Base-by-base conservation (phyloP, 805 yeast genomes). In the Ogataea ganodermae region DNA sequence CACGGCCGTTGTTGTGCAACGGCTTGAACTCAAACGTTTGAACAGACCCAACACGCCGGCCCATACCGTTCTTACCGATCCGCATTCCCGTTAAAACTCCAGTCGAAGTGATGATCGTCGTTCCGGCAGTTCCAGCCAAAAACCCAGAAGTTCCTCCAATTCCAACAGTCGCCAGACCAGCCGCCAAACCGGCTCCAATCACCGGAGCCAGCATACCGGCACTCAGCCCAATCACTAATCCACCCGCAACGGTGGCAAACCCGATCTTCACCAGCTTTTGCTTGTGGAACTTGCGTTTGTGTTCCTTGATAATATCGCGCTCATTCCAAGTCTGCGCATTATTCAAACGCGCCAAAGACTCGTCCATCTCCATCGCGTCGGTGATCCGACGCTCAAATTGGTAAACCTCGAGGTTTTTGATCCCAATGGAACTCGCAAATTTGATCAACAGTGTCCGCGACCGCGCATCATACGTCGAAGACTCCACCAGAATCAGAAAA, bases 111-210 rank as follows among this genome's bases (percentile, higher is more conserved):
- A 94, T 96, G 18, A 90, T 78, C 0, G 97, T 89, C 6, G 97
- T 88, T 41, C 99, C 99, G 27, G 96, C 99, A 1, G 92, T 88
- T 43, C 99, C 98, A 0, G 97, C 97, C 26, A 94, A 71, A 56
- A 94, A 94, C 1, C 95, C 89, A 13, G 89, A 69, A 0, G 98
- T 89, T n/a, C 99, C 98, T 1, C 88, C 75, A 18, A 95, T 86
- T 26, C 99, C 99, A 18, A 92, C 81, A 0, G 99, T 94, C 1
- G 97, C 84, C 33, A 94, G 73, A 13, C 98, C 99, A 3, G 98
- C 98, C 1, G 98, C 99, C 23, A 94, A 62, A 60, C 99, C 99
- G 1, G 98, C 98, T 42, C 98, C 98, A 60, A 94, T 95, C 2
- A 95, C 96, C 0, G 99, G 99, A 0, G 99, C 99, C 37, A 94